Percentiles rank a stretch among this genome's conserved stretches.
phyloP scores from a whole-genome alignment of 495 filamentous ascomycete species.

The Neurospora sp. region DNA sequence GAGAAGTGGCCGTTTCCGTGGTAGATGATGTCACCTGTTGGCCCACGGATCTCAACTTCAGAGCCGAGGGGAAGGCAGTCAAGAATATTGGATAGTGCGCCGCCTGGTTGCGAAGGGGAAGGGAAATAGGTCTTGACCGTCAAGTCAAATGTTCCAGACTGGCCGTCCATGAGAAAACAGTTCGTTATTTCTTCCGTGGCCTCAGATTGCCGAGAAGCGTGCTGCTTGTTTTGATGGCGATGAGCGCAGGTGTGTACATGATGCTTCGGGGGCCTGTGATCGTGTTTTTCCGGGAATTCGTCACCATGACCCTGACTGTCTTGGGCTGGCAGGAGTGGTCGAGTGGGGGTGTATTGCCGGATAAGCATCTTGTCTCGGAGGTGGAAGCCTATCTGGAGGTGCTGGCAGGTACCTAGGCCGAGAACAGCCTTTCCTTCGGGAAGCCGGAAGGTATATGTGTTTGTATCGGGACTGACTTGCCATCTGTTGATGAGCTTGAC shows the following conservation, averaged over 20 bases:
- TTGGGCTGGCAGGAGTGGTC: conserved; percentile 1
- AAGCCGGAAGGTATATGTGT: conserved; percentile 21
- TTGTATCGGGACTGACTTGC: conserved; percentile 15
- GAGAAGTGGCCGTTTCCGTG: not conserved
- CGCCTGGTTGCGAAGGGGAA: conserved; percentile 1
- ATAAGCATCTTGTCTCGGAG: conserved; percentile 17
- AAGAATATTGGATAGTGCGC: not conserved
- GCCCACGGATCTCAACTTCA: not conserved
- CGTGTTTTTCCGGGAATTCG: not conserved
- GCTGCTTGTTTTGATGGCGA: not conserved
- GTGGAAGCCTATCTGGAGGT: conserved; percentile 26
- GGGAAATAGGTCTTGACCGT: conserved; percentile 9
- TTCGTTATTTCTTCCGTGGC: not conserved
- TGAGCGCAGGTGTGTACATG: not conserved
- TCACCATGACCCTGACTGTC: not conserved
- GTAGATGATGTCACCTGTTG: not conserved
- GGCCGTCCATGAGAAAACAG: not conserved
- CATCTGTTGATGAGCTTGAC: conserved; percentile 15
- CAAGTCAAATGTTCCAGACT: conserved; percentile 2
- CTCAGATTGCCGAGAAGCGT: not conserved
- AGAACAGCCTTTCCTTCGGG: conserved; percentile 12
- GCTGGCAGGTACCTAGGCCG: conserved; percentile 24
- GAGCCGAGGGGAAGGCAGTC: not conserved
- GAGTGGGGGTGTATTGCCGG: conserved; percentile 9
- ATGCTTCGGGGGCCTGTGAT: not conserved